phyloP scores from a whole-genome alignment of 1,284 basidiomycete species.

The Ustilago curta region DNA sequence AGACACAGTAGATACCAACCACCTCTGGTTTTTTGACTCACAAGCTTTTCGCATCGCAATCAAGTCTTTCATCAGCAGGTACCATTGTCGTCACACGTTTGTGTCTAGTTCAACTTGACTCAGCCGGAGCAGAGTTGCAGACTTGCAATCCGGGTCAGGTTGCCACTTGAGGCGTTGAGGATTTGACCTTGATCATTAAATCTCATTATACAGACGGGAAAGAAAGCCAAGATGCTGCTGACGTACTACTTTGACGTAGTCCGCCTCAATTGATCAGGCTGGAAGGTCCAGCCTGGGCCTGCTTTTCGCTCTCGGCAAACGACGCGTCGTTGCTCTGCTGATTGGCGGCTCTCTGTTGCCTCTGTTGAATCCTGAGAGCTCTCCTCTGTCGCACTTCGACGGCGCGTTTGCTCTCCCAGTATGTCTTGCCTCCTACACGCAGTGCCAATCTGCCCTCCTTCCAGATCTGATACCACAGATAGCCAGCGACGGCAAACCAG shows the following conservation, averaged over 20 bases:
- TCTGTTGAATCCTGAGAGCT: slow-evolving; percentile 2
- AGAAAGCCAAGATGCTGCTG: neutral
- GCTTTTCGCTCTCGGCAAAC: slow-evolving; percentile 17
- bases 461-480: slow-evolving; percentile 54
- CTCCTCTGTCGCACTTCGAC: slow-evolving; percentile 16
- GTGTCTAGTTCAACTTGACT: neutral
- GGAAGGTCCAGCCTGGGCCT: slow-evolving; percentile 14
- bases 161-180: no score
- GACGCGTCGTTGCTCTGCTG: slow-evolving; percentile 1
- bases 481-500: slow-evolving; percentile 57
- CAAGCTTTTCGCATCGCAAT: neutral
- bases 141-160: no score
- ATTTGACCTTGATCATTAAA: no score
- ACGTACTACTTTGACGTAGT: neutral
- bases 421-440: slow-evolving; percentile 18
- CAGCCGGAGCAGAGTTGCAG: no score
- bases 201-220: no score
- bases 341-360: slow-evolving; percentile 7
- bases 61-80: neutral
- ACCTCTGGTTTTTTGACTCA: neutral
- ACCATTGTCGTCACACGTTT: neutral
- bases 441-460: slow-evolving; percentile 47
- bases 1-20: slow-evolving; percentile 43
- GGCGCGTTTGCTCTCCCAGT: slow-evolving; percentile 40
- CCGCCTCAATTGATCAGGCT: neutral